Percentiles rank a stretch among this genome's conserved stretches.
Conservation (phyloP, 1,139 yeast species). For the Candida sojae region DNA sequence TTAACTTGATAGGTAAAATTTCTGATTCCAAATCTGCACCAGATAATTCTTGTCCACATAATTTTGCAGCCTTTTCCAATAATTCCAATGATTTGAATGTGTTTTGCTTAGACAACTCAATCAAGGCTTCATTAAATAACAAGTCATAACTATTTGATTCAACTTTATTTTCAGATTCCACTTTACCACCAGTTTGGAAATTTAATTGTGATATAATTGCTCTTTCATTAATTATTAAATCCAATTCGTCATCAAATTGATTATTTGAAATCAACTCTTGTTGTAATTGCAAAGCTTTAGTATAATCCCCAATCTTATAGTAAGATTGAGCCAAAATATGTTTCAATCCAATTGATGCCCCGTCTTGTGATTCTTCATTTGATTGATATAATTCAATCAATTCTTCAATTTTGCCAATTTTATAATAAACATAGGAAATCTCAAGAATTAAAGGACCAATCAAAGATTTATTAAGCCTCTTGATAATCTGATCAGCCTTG, state of each 20-base stretch:
- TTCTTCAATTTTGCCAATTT: constrained; percentile 49
- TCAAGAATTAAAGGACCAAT: constrained; percentile 50
- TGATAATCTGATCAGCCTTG: constrained; percentile 52
- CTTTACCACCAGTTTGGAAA: constrained; percentile 13
- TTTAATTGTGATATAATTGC: constrained; percentile 64
- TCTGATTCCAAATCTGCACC: constrained; percentile 48
- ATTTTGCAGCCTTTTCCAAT: constrained; percentile 52
- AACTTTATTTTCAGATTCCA: constrained; percentile 9
- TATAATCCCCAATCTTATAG: constrained; percentile 65
- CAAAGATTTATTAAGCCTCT: constrained; percentile 38
- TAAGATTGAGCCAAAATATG: constrained; percentile 85
- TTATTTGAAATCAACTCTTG: constrained; percentile 46
- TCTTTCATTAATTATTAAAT: constrained; percentile 67
- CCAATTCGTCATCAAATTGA: constrained; percentile 44
- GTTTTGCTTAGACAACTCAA: constrained; percentile 48
- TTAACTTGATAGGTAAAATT: constrained; percentile 64
- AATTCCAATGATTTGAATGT: constrained; percentile 44
- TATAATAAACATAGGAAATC: constrained; percentile 70
- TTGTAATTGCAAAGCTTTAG: constrained; percentile 58
- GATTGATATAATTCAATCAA: constrained; percentile 42
- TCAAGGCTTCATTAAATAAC: constrained; percentile 68
- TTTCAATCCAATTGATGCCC: constrained; percentile 46
- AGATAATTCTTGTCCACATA: constrained; percentile 35
- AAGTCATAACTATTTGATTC: constrained; percentile 33
- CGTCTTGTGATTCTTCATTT: constrained; percentile 19